Conservation (phyloP, 2,329 filamentous ascomycete genomes). For the Camptophora hylomeconis region DNA sequence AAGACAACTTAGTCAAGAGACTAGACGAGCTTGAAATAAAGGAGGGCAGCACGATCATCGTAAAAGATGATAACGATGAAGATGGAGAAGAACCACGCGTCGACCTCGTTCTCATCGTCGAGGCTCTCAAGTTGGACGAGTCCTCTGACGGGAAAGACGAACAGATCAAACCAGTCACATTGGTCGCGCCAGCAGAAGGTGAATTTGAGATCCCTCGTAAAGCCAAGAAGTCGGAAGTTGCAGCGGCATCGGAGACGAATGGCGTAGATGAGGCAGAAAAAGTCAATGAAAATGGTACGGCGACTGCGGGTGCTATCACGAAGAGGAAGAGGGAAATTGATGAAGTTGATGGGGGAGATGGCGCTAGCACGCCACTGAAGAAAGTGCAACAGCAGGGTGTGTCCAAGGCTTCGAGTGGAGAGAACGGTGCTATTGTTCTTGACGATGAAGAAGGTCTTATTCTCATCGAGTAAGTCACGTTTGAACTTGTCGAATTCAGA, state of each 20-base stretch:
- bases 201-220: conserved; percentile 34
- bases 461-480: conserved; percentile 10
- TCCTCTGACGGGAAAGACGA: no score
- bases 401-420: conserved; percentile 4
- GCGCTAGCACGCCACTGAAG: conserved; percentile 12
- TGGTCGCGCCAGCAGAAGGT: conserved; percentile 21
- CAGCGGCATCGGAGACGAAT: conserved; percentile 4
- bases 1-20: conserved; percentile 64
- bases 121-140: conserved; percentile 19
- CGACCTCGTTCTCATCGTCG: conserved; percentile 57
- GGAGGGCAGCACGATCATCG: conserved; percentile 61
- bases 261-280: conserved; percentile 29
- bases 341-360: conserved; percentile 8
- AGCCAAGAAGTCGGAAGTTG: conserved; percentile 23
- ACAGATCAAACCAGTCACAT: conserved; percentile 27
- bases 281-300: conserved; percentile 15
- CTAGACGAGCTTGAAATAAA: conserved; percentile 65
- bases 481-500: no score
- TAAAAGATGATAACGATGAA: conserved; percentile 60
- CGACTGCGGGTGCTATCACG: conserved; percentile 2
- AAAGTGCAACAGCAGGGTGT: conserved; percentile 10
- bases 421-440: conserved; percentile 8
- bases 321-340: conserved; percentile 13
- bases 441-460: conserved; percentile 14
- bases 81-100: conserved; percentile 48